Base-by-base conservation (phyloP, 2,329 filamentous ascomycete species). In the Stachybotrys elegans region DNA sequence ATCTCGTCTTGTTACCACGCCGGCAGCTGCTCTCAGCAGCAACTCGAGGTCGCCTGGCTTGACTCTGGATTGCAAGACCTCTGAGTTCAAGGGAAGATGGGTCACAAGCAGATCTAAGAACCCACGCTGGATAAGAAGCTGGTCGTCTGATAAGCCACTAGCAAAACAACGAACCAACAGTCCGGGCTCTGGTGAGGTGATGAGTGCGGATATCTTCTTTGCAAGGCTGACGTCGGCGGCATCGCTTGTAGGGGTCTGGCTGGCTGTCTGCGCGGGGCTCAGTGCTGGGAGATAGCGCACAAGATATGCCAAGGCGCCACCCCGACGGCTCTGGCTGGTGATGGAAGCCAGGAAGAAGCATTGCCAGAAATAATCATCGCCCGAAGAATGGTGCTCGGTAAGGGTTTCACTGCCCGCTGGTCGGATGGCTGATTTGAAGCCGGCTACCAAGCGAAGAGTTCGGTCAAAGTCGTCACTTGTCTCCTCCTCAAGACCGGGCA, bases 401-500 rank as follows among this genome's bases (percentile, higher is more conserved):
- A 72, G 73, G 43, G 66, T 69, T 51, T 76, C 68, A 48, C 75
- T 74, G 21, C 67, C 66, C 8, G 66, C 54, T 22, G 81, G 69
- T 45, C 83, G 74, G 55, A 90, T 78, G 39, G 79, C 76, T 46
- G 76, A 67, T 57, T 91, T 89, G 61, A 97, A 82, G 45, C 78
- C 82, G 54, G 93, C 85, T 38, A 97, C 62, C 9, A 95, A 79
- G 46, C 78, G 79, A 44, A 95, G 63, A 2, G 91, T 94, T 43
- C 87, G 79, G 50, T 97, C 92, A 62, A 97, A 98, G 60, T 98
- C 94, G 60, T 98, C 93, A 52, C 91, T 94, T 8, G 89, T 94
- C 62, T 97, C 93, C 53, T 98, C 93, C 63, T 98, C 93, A 3
- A 98, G 68, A 0, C 91, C 93, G 1, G 93, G 93, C 4, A 98